A percentile compares a stretch with the other conserved stretches of the same genome.
Evolutionary conservation across 2,329 filamentous ascomycete genomes (phyloP).

Genomic region (Tolypocladium nubicola): DNA sequence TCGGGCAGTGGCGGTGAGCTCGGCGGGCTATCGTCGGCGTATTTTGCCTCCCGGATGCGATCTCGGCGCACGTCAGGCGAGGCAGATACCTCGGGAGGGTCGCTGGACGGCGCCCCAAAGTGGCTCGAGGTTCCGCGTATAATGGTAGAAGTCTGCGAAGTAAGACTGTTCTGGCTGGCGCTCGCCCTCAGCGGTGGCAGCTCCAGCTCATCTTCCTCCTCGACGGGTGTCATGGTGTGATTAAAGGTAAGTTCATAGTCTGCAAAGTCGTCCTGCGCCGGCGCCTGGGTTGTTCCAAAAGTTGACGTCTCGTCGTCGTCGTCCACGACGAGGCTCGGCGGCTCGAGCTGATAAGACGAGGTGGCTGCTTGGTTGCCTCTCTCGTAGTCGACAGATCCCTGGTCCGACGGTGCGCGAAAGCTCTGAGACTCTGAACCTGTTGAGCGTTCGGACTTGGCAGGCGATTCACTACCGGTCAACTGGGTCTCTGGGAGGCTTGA

Average conservation of each 20-base stretch:
- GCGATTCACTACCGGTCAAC: background rate
- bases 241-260: constrained; percentile 7
- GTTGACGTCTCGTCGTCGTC: background rate
- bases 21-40: constrained; percentile 33
- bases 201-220: constrained; percentile 20
- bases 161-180: constrained; percentile 18
- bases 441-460: background rate
- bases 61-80: constrained; percentile 24
- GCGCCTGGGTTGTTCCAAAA: background rate
- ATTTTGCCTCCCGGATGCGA: constrained; percentile 19
- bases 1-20: constrained; percentile 33
- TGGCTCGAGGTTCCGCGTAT: constrained; percentile 25
- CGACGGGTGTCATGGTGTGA: constrained; percentile 8
- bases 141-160: constrained; percentile 27
- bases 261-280: background rate
- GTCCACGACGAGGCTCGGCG: background rate
- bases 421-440: background rate
- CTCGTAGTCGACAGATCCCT: background rate
- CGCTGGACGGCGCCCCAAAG: constrained; percentile 30
- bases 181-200: constrained; percentile 24
- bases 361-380: background rate
- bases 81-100: constrained; percentile 30
- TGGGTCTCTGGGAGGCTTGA: background rate
- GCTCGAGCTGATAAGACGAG: background rate
- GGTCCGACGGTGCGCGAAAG: background rate